Percentiles rank a stretch among this genome's conserved stretches.
Conservation (phyloP, 169 alveolate species). For the Plasmodium gaboni region DNA sequence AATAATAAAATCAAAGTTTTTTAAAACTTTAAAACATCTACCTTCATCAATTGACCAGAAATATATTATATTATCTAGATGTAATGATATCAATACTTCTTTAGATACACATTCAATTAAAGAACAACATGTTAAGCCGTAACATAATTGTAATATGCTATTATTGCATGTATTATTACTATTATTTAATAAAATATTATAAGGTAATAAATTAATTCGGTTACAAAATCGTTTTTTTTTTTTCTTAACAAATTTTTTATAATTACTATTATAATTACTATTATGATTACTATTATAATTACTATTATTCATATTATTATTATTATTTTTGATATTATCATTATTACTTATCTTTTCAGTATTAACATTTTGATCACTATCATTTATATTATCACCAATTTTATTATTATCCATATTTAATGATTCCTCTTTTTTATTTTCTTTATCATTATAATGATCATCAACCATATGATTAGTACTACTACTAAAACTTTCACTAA, state of each 20-base stretch:
- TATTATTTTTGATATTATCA: not conserved
- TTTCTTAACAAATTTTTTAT: not conserved
- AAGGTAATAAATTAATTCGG: constrained; percentile 53
- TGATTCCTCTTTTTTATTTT: not conserved
- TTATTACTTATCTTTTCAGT: not conserved
- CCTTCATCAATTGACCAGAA: constrained; percentile 78
- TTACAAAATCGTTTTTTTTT: not conserved
- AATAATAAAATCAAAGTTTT: constrained; percentile 41
- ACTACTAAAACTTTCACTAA: not conserved
- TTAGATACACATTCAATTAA: constrained; percentile 65
- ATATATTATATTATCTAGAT: constrained; percentile 38
- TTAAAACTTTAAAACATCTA: constrained; percentile 58
- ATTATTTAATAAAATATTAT: constrained; percentile 52
- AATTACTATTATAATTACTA: not conserved
- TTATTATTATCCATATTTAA: not conserved
- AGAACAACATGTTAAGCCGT: constrained; percentile 59
- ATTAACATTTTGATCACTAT: not conserved
- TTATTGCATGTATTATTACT: constrained; percentile 49
- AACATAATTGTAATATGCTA: constrained; percentile 46
- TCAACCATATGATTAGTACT: not conserved
- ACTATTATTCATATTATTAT: not conserved
- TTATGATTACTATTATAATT: not conserved
- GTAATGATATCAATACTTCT: constrained; percentile 66
- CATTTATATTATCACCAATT: not conserved
- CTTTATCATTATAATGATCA: not conserved